Conservation (phyloP, 2,329 filamentous ascomycete species). For the Fusarium chlamydosporum region DNA sequence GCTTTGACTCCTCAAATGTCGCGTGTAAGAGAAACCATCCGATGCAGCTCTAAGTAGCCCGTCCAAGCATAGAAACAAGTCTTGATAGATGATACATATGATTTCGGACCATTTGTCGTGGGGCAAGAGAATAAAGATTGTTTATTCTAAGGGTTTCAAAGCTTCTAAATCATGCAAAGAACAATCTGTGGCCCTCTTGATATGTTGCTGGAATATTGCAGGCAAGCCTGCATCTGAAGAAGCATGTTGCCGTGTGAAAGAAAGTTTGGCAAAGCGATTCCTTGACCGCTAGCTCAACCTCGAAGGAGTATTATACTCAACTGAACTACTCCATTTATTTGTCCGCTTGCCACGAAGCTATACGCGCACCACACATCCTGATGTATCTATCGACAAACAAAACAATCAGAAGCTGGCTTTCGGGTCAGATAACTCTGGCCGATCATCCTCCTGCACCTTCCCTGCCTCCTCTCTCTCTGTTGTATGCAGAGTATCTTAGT, state of each 20-base stretch:
- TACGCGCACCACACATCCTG: background rate
- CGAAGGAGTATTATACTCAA: background rate
- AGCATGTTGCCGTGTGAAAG: slow-evolving; percentile 7
- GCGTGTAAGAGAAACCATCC: background rate
- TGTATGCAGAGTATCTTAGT: slow-evolving; percentile 4
- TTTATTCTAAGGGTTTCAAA: background rate
- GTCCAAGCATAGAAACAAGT: background rate
- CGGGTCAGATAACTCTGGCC: background rate
- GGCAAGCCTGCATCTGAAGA: slow-evolving; percentile 15
- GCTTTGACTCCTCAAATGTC: background rate
- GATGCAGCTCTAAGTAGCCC: background rate
- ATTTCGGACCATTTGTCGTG: background rate
- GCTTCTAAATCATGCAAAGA: background rate
- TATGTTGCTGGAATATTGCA: slow-evolving; percentile 12
- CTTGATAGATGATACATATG: background rate
- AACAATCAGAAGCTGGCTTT: background rate
- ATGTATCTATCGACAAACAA: background rate
- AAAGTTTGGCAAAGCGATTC: background rate
- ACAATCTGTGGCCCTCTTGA: background rate
- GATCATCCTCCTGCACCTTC: background rate
- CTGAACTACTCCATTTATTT: background rate
- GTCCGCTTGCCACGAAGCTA: background rate
- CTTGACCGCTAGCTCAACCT: slow-evolving; percentile 5
- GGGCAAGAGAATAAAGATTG: background rate
- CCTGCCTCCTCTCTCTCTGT: background rate